Percentiles rank a stretch among this genome's conserved stretches.
Conservation (phyloP, 768 basidiomycete species). For the Leucocoprinus birnbaumii region DNA sequence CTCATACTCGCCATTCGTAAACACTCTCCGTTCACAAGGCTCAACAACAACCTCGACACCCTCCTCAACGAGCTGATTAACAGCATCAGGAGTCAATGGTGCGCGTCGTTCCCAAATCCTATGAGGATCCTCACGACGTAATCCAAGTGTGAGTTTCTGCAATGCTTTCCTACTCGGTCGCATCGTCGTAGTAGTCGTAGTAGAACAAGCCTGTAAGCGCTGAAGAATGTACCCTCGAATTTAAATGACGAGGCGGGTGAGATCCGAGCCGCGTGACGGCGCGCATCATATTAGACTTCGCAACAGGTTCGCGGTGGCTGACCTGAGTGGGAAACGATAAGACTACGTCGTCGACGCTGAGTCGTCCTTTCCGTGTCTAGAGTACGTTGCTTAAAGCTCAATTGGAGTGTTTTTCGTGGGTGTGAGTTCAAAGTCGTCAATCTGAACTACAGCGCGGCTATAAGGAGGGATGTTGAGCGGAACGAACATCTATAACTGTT, state of each 20-base stretch:
- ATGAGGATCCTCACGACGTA: conserved; percentile 70
- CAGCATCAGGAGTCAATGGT: conserved; percentile 77
- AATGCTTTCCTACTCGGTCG: not conserved
- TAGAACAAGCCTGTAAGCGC: not conserved
- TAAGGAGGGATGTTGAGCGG: not conserved
- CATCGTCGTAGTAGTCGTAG: not conserved
- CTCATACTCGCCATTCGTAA: conserved; percentile 56
- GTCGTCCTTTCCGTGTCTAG: too few species aligned
- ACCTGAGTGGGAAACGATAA: not conserved
- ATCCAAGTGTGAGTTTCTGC: conserved; percentile 8
- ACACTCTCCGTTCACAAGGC: conserved; percentile 74
- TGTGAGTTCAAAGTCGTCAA: too few species aligned
- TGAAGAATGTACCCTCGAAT: not conserved
- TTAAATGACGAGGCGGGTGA: conserved; percentile 8
- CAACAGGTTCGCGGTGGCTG: not conserved
- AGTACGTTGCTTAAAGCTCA: too few species aligned
- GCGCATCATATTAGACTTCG: not conserved
- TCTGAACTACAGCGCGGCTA: too few species aligned
- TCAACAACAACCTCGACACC: conserved; percentile 72
- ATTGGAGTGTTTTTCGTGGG: too few species aligned
- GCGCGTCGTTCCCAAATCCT: conserved; percentile 87
- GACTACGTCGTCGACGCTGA: too few species aligned
- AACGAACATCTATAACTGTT: not conserved
- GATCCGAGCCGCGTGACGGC: conserved; percentile 14
- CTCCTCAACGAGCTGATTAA: conserved; percentile 54